Percentiles rank a stretch among this genome's conserved stretches.
Evolutionary conservation across 2,329 filamentous ascomycete genomes (phyloP).

Genomic region (Colletotrichum sojae): DNA sequence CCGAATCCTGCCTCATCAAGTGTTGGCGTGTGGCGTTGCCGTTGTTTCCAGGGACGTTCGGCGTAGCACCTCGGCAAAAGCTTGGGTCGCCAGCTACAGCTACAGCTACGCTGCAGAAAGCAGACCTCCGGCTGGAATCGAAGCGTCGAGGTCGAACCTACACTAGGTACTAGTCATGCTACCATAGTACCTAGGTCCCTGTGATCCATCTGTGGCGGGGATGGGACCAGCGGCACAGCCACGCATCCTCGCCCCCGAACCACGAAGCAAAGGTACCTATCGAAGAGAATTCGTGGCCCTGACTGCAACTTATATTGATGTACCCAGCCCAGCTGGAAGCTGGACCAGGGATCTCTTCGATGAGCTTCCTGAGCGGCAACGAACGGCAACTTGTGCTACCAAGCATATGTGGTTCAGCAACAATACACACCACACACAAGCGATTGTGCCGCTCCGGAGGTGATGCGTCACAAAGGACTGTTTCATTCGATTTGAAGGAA

Average conservation of each 20-base stretch:
- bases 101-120: neutral
- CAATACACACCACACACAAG: neutral
- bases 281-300: constrained; percentile 13
- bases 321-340: too few relatives aligned
- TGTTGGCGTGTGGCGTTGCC: constrained; percentile 5
- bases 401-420: neutral
- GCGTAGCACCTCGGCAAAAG: constrained; percentile 25
- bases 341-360: neutral
- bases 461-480: constrained; percentile 5
- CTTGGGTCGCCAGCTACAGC: constrained; percentile 5
- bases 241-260: constrained; percentile 31
- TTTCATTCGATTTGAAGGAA: constrained; percentile 6
- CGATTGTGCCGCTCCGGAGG: neutral
- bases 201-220: too few relatives aligned
- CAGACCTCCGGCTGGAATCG: neutral
- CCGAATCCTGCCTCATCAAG: too few relatives aligned
- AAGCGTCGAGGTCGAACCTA: neutral
- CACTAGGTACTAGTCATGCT: too few relatives aligned
- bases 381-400: neutral
- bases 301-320: too few relatives aligned
- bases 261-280: constrained; percentile 9
- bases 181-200: too few relatives aligned
- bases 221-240: constrained; percentile 17
- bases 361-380: constrained; percentile 2
- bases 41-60: neutral